A percentile compares a stretch with the other conserved stretches of the same genome.
Conservation (phyloP, 768 basidiomycete species). For the Leccinellum rugosiceps region DNA sequence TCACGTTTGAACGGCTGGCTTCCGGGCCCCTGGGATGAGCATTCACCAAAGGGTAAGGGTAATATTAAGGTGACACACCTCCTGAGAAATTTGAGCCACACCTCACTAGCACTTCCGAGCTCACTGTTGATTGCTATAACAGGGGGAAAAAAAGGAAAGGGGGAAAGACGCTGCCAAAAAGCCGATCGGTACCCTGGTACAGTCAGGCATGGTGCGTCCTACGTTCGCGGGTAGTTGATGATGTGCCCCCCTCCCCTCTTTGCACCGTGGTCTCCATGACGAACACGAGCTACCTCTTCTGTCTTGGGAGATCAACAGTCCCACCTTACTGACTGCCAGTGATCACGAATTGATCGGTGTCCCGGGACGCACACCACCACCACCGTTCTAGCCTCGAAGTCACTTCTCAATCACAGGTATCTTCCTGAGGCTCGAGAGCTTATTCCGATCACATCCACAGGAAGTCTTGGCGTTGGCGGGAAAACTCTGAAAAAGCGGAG, state of each 20-base stretch:
- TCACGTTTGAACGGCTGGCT: not conserved
- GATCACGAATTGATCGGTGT: not conserved
- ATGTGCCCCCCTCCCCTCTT: not conserved
- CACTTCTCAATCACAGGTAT: constrained; percentile 3
- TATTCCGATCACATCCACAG: constrained; percentile 2
- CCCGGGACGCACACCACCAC: not conserved
- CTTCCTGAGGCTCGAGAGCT: constrained; percentile 16
- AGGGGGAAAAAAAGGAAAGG: not conserved
- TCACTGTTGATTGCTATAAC: not conserved
- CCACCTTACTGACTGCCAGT: not conserved
- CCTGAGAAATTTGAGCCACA: not conserved
- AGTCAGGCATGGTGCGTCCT: not conserved
- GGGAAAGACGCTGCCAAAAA: not conserved
- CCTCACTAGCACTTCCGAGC: too few relatives aligned
- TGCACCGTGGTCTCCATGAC: not conserved
- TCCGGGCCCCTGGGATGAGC: not conserved
- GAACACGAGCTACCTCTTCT: not conserved
- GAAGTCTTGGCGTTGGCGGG: not conserved
- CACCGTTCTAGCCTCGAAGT: constrained; percentile 1
- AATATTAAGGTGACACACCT: not conserved
- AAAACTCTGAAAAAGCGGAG: not conserved
- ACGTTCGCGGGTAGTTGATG: not conserved
- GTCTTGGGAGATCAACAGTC: not conserved
- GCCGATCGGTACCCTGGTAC: not conserved
- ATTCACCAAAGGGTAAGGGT: not conserved